Base-by-base conservation (phyloP, 805 yeast species). In the Pichia eremophila region DNA sequence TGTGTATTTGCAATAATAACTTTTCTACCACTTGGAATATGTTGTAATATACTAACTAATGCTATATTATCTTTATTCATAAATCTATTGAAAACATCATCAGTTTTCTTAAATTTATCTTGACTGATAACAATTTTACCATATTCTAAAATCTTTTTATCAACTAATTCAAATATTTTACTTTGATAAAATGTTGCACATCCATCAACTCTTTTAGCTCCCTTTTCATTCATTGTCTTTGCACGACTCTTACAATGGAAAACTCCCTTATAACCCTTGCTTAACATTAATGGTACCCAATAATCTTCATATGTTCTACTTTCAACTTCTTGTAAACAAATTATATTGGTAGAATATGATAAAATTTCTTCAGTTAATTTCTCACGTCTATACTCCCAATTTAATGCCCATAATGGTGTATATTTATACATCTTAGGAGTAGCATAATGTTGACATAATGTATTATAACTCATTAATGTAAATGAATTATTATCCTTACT, bases 301-400 rank as follows among this genome's bases (percentile, higher is more conserved):
- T 79, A 84, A 40, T 89, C 95, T 57, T 88, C 91, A 65, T 72
- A 87, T 0, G 93, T 82, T 51, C 79, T 78, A 0, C 90, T 80
- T 64, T 93, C 98, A 43, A 93, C 97, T 67, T 93, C 99, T 71
- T 93, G 99, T 66, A 93, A 70, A 71, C 98, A 90, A 22, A 93
- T 65, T 36, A 93, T 72, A 64, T 93, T 97, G 27, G 90, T 75
- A 47, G 77, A 73, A 54, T 71, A 75, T 12, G 73, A 70, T 40
- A 81, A 58, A 15, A 93, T 74, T 63, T 93, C 95, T 52, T 83
- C 79, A 48, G 81, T 79, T 53, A 93, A 73, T 39, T 78, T 71
- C 51, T 85, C 82, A 59, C 84, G 78, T 66, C 99, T 83, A 66
- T 83, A 89, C 12, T 85, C 85, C 98, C 98, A 91, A 46, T 81